Evolutionary conservation across 768 basidiomycete species (phyloP).

Genomic region (Tylopilus rubrobrunneus): DNA sequence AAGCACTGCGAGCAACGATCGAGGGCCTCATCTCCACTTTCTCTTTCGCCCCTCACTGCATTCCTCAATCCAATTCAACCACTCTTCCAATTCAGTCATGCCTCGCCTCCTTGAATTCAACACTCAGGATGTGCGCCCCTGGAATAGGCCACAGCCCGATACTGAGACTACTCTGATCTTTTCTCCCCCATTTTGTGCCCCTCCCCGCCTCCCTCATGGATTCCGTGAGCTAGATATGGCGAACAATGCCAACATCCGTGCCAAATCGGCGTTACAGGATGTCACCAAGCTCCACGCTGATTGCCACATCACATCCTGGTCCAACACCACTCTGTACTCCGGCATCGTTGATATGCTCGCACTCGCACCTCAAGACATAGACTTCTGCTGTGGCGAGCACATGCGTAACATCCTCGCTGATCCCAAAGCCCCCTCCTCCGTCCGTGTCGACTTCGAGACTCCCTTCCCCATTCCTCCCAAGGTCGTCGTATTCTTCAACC

Average conservation of each 20-base stretch:
- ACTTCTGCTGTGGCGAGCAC: slow-evolving; percentile 14
- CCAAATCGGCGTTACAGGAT: background rate
- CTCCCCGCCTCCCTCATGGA: background rate
- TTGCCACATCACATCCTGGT: slow-evolving; percentile 4
- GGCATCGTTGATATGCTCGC: background rate
- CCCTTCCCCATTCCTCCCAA: background rate
- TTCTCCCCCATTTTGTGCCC: background rate
- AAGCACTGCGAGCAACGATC: no score
- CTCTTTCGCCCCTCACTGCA: no score
- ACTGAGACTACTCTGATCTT: background rate
- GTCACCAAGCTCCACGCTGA: background rate
- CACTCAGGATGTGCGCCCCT: background rate
- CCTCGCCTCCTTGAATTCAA: background rate
- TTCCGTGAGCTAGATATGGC: background rate
- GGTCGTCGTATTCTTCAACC: background rate
- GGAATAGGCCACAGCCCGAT: background rate
- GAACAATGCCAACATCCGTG: background rate
- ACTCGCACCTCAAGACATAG: slow-evolving; percentile 4
- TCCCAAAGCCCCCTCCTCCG: background rate
- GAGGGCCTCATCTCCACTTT: no score
- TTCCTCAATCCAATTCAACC: no score
- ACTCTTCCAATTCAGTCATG: background rate
- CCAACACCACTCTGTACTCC: background rate
- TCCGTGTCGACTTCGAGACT: background rate
- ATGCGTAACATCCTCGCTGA: background rate